phyloP scores from a whole-genome alignment of 2,329 filamentous ascomycete species.

The Venturia carpophila region DNA sequence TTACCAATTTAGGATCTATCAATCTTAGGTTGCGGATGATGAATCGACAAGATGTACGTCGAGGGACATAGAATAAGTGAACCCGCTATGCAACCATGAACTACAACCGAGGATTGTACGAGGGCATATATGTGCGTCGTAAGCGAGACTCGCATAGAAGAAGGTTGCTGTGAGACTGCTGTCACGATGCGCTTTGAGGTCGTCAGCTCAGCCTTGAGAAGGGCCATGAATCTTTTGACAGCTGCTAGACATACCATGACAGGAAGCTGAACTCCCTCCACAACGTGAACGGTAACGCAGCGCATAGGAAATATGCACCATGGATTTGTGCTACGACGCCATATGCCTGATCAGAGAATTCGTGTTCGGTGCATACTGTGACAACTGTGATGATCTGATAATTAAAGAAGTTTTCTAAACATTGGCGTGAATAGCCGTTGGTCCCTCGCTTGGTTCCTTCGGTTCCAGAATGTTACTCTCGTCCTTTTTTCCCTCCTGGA shows the following conservation, averaged over 20 bases:
- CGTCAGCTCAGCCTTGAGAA: background rate
- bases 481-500: background rate
- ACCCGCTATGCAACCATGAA: background rate
- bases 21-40: too few species aligned
- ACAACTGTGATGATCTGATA: background rate
- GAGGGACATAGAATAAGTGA: too few species aligned
- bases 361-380: background rate
- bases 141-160: background rate
- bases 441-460: background rate
- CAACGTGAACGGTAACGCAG: background rate
- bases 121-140: background rate
- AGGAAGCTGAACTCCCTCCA: background rate
- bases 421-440: background rate
- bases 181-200: background rate
- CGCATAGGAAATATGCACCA: background rate
- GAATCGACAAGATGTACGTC: too few species aligned
- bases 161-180: background rate
- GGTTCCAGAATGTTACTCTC: background rate
- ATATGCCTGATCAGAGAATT: background rate
- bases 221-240: background rate
- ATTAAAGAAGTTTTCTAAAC: background rate
- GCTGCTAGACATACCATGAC: background rate
- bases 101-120: background rate
- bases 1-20: too few species aligned
- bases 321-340: background rate